Base-by-base conservation (phyloP, 805 yeast species). In the Jamesozyma piceae region DNA sequence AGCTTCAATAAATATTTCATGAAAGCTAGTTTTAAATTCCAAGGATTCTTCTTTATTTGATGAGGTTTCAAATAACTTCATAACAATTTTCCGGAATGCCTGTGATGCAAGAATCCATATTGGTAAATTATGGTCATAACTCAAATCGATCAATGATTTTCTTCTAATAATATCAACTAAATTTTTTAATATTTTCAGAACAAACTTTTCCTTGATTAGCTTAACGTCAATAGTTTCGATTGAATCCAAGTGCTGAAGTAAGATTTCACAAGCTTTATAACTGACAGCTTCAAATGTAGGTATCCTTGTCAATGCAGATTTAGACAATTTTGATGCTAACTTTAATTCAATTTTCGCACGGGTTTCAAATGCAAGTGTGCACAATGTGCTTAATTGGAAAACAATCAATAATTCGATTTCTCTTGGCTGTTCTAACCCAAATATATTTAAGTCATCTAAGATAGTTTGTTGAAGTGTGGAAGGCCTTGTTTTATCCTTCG, bases 261-360 rank as follows among this genome's bases (percentile, higher is more conserved):
- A 51, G 14, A 72, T 46, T 5, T 60, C 57, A 37, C 75, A 62
- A 0, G 82, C 68, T 15, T 55, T 51, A 41, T 69, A 71, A 49
- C 88, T 73, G 1, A 78, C 63, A 0, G 84, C 78, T 26, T 75
- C 69, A 51, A 82, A 83, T 0, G 82, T 71, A 2, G 89, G 85
- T 26, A 81, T 71, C 39, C 74, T 71, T 0, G 53, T 44, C 35
- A 53, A 57, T 3, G 58, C 47, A 34, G 49, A 50, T 51, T 57
- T 48, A 43, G 67, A 38, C 45, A 63, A 41, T 44, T 66, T 51
- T 52, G 64, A 63, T 59, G 63, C 62, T 21, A 82, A 56, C 51
- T 80, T 80, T 43, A 67, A 71, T 40, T 73, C 70, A 34, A 82
- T 80, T 43, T 78, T 63, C 18, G 67, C 70, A 44, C 82, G 66